phyloP scores from a whole-genome alignment of 768 basidiomycete species.

The Phylloporus sp. region DNA sequence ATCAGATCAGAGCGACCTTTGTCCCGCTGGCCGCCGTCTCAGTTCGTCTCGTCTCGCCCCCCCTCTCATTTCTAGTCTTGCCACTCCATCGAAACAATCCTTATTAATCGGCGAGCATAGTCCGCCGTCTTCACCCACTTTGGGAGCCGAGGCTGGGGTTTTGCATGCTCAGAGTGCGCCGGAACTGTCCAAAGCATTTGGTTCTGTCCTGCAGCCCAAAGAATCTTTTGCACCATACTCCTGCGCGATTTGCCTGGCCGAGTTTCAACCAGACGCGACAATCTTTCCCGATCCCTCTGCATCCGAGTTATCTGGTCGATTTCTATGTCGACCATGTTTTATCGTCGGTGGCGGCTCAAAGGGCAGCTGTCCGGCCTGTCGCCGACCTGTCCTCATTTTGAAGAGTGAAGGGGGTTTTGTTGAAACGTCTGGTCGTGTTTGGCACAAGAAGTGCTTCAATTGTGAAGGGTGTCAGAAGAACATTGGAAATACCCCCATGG shows the following conservation, averaged over 20 bases:
- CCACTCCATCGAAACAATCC: conserved; percentile 51
- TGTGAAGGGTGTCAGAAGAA: conserved; percentile 71
- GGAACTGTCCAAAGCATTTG: conserved; percentile 76
- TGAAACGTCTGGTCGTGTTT: conserved; percentile 63
- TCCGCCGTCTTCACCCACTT: conserved; percentile 31
- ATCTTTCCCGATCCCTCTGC: conserved; percentile 71
- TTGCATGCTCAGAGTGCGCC: conserved; percentile 58
- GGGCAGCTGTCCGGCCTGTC: conserved; percentile 66
- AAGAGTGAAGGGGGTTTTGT: conserved; percentile 78
- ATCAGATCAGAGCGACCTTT: neutral
- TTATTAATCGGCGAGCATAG: conserved; percentile 18
- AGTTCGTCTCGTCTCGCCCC: conserved; percentile 33
- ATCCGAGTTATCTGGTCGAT: conserved; percentile 38
- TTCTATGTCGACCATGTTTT: conserved; percentile 76
- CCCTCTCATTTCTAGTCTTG: conserved; percentile 39
- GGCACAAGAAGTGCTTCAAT: conserved; percentile 81
- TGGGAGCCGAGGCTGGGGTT: conserved; percentile 56
- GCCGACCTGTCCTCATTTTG: conserved; percentile 66
- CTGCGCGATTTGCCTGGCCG: conserved; percentile 59
- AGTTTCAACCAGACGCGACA: conserved; percentile 78
- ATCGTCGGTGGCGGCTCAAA: conserved; percentile 69
- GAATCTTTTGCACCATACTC: conserved; percentile 67
- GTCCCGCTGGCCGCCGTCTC: conserved; percentile 41
- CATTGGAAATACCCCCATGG: conserved; percentile 72
- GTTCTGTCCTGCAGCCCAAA: conserved; percentile 76